These are phyloP conservation scores for Sistotremastrum niveocremeum DNA, from an alignment of 768 basidiomycete species.

Conservation along the genomic window DNA sequence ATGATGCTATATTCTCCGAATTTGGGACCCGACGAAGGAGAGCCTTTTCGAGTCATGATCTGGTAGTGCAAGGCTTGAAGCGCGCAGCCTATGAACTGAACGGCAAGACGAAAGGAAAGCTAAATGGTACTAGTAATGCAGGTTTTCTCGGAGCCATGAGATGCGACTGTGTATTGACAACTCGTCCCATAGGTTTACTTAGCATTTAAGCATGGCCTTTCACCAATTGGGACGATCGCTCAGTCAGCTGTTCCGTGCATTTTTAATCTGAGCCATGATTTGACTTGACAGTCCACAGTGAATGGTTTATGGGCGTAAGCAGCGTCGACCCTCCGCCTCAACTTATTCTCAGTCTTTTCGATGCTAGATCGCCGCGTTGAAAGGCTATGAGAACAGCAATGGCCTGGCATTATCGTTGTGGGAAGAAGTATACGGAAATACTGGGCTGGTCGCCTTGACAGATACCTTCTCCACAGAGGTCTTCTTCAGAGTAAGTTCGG, in stretches of 20 bases:
- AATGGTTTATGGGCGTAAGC: constrained; percentile 85
- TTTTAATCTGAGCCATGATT: constrained; percentile 6
- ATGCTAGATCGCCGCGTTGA: constrained; percentile 61
- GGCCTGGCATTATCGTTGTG: constrained; percentile 66
- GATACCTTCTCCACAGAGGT: constrained; percentile 87
- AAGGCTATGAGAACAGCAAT: constrained; percentile 73
- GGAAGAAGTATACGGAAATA: constrained; percentile 58
- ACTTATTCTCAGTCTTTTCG: not conserved
- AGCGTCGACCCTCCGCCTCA: not conserved
- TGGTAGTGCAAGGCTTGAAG: constrained; percentile 56
- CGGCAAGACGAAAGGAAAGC: constrained; percentile 30
- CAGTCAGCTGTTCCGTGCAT: constrained; percentile 39
- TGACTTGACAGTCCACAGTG: constrained; percentile 27
- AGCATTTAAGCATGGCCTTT: constrained; percentile 58
- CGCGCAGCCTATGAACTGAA: constrained; percentile 41
- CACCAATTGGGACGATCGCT: constrained; percentile 70
- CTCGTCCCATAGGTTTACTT: constrained; percentile 50
- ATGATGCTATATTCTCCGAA: constrained; percentile 64
- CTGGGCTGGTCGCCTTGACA: constrained; percentile 62
- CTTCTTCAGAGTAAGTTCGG: constrained; percentile 56
- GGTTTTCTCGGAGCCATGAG: constrained; percentile 7
- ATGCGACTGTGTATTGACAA: not conserved
- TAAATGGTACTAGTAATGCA: constrained; percentile 89
- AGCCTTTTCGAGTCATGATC: constrained; percentile 60
- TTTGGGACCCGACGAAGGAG: constrained; percentile 79